Base-by-base conservation (phyloP, 2,329 filamentous ascomycete genomes). In the Colletotrichum filicis region DNA sequence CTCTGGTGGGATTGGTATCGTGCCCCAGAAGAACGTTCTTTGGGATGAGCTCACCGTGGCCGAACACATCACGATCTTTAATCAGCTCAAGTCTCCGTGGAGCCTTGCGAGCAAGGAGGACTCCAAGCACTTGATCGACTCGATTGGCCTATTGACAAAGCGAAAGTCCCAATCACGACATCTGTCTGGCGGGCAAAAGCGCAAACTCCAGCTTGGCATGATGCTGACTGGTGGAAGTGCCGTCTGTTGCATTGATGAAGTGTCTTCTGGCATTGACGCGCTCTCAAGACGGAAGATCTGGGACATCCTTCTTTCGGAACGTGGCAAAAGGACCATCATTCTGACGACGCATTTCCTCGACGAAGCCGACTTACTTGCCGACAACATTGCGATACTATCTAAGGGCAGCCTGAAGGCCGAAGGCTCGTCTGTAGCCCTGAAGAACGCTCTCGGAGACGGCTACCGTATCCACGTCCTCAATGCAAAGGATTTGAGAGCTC, bases 331-430 rank as follows among this genome's bases (percentile, higher is more conserved):
- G 49, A 93, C 92, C 0, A 92, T 94, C 75, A 86, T 94, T 37
- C 81, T 94, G 68, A 94, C 92, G 0, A 94, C 92, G 0, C 92
- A 94, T 80, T 94, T 94, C 79, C 85, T 94, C n/a, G 92, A 94
- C 75, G 92, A 94, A 80, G 92, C 92, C 2, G 92, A 94, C 77
- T 83, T 94, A 1, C 85, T 94, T 0, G 90, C 92, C 0, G 92
- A 94, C 78, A 89, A 92, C 67, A 93, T 94, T 75, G 90, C 89
- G 0, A 92, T 94, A 58, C 82, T 94, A 2, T 93, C 91, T 3
- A 92, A 91, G 76, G 92, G 92, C 16, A 85, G 87, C 3, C 83
- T 94, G 16, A 91, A 91, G 74, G 92, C 91, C 1, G 86, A 91
- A 74, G 92, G 92, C 1, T 92, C 92, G 2, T 91, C 91, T 11